Evolutionary conservation across 2,329 filamentous ascomycete genomes (phyloP).

Genomic region (Pseudogymnoascus sp.): DNA sequence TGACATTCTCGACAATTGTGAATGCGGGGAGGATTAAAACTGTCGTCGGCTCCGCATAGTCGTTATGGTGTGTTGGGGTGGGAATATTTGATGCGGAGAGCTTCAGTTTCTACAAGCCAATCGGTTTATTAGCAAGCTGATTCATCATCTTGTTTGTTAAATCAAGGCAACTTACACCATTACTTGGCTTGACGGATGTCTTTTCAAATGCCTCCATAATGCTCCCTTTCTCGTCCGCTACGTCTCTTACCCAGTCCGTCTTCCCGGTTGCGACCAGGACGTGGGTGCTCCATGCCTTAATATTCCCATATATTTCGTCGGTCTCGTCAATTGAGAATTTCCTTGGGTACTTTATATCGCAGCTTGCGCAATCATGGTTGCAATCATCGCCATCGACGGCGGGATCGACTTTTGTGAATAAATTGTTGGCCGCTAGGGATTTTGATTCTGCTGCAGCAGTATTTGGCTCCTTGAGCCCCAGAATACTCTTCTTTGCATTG

Average conservation of each 20-base stretch:
- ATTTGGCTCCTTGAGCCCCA: constrained; percentile 19
- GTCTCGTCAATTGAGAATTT: constrained; percentile 64
- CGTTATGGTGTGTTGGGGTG: constrained; percentile 57
- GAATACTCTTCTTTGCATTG: constrained; percentile 21
- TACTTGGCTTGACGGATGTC: constrained; percentile 48
- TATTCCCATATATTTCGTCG: constrained; percentile 73
- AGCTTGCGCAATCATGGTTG: constrained; percentile 74
- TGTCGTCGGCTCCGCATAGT: constrained; percentile 63
- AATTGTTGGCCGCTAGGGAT: constrained; percentile 20
- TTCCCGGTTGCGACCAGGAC: constrained; percentile 91
- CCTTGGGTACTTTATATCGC: constrained; percentile 68
- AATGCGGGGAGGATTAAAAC: constrained; percentile 81
- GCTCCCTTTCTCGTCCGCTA: constrained; percentile 78
- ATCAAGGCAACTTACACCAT: constrained; percentile 49
- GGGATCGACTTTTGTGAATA: constrained; percentile 72
- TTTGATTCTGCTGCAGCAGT: neutral
- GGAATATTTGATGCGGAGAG: constrained; percentile 89
- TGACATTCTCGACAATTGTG: constrained; percentile 74
- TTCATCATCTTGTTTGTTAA: neutral
- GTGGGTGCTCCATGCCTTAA: constrained; percentile 85
- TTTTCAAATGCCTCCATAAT: constrained; percentile 68
- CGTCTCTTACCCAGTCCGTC: constrained; percentile 86
- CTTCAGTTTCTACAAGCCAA: constrained; percentile 63
- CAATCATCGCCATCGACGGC: constrained; percentile 81
- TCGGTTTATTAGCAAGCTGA: neutral